Base-by-base conservation (phyloP, 176 grass and related monocot species). In the Microstegium vimineum region DNA sequence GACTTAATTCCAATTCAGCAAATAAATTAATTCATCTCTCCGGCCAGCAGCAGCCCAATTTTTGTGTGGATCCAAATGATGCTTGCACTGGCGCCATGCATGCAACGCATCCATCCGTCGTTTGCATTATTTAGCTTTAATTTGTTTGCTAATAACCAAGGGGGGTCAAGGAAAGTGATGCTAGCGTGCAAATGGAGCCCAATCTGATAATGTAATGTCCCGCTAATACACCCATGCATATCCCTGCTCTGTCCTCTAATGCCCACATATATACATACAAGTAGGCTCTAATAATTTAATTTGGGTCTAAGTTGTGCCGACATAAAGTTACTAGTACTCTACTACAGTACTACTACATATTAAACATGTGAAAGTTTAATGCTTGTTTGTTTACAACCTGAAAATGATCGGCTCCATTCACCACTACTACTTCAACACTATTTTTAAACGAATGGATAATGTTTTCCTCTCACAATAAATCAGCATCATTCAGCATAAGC, bases 111-210 rank as follows among this genome's bases (percentile, higher is more conserved):
- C 75, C 69, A 20, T 38, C 47, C 20, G 22, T 22, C 52, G 52
- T 10, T 5, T 37, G 76, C 62, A 86, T 81, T 82, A 86, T 86
- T 67, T 73, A 66, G 66, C 77, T 66, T 77, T 59, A 10, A 59
- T 25, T 59, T 82, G 73, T 14, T 62, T 82, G 78, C 64, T 82
- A 38, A 36, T 73, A 32, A 36, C 57, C 10, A n/a, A 77, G 17
- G 33, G 23, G 77, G 77, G 41, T 15, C 82, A 46, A 38, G 77
- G 83, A 90, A 47, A 89, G 83, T 6, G 83, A 89, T 66, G 83
- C 45, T 34, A 73, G 54, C 8, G 78, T 86, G 83, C 65, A 85
- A 85, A 85, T 77, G 82, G 82, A 70, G 77, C 75, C 82, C 49
- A 20, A 45, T 28, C 3, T 75, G 87, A 72, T 43, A 56, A 61